Evolutionary conservation across 495 filamentous ascomycete genomes (phyloP).

Genomic region (Penicillium soppii): DNA sequence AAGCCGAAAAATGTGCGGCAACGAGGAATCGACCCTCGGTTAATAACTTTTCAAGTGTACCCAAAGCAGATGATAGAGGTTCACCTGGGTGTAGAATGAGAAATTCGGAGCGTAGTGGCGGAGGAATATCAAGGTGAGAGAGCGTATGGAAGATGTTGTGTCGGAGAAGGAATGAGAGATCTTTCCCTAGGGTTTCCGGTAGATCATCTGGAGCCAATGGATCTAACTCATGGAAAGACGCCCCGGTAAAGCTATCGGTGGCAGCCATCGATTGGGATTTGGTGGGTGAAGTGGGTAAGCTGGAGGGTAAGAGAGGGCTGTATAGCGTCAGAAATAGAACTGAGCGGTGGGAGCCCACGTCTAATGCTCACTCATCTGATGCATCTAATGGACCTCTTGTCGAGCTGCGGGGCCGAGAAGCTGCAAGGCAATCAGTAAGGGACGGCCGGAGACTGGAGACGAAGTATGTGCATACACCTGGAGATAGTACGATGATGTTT

Average conservation of each 20-base stretch:
- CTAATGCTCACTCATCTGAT: constrained; percentile 44
- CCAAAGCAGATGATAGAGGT: constrained; percentile 33
- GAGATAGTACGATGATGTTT: constrained; percentile 40
- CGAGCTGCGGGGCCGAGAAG: constrained; percentile 49
- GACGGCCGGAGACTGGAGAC: background rate
- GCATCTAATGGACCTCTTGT: constrained; percentile 53
- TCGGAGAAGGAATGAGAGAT: constrained; percentile 76
- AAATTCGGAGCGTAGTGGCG: constrained; percentile 56
- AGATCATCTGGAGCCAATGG: constrained; percentile 35
- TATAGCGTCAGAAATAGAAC: constrained; percentile 18
- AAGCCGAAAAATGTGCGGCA: constrained; percentile 44
- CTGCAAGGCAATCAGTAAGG: constrained; percentile 29
- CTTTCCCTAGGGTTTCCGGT: constrained; percentile 51
- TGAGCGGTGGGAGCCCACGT: background rate
- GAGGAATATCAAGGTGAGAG: constrained; percentile 61
- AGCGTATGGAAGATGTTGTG: constrained; percentile 81
- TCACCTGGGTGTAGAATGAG: constrained; percentile 37
- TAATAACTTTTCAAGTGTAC: constrained; percentile 65
- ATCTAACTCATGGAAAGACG: constrained; percentile 33
- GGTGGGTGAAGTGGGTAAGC: constrained; percentile 11
- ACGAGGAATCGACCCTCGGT: constrained; percentile 68
- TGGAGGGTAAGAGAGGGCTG: constrained; percentile 24
- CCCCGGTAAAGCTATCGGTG: constrained; percentile 23
- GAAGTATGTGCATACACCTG: constrained; percentile 31
- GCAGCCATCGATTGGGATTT: constrained; percentile 9